Evolutionary conservation across 768 basidiomycete species (phyloP).

Genomic region (Boletus patriciae): DNA sequence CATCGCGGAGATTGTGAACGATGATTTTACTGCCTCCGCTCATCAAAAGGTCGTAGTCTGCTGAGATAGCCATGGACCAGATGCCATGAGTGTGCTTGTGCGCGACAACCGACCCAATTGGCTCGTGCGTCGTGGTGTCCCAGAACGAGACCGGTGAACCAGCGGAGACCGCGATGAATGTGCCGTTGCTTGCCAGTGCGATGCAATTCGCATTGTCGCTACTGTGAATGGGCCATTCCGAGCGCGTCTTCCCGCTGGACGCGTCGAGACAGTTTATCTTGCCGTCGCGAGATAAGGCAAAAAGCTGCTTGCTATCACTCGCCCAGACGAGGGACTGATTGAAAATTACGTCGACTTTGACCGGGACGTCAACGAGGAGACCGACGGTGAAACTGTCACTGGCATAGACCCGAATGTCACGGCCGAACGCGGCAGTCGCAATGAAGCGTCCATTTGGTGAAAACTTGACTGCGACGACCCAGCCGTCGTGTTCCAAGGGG

Average conservation of each 20-base stretch:
- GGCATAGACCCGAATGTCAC: background rate
- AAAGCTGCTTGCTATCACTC: background rate
- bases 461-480: background rate
- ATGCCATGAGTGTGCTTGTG: background rate
- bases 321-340: background rate
- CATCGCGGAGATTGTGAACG: background rate
- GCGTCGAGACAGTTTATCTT: background rate
- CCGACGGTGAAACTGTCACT: background rate
- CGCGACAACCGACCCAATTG: background rate
- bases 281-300: background rate
- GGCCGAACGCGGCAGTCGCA: background rate
- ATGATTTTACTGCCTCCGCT: background rate
- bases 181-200: background rate
- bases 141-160: conserved; percentile 7
- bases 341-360: background rate
- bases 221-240: background rate
- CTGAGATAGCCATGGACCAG: background rate
- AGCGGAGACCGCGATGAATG: background rate
- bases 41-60: background rate
- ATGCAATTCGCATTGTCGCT: background rate
- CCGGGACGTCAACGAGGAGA: background rate
- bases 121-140: background rate
- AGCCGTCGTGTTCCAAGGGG: background rate
- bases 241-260: background rate
- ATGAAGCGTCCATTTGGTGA: background rate